These are phyloP conservation scores for Geranomyces michiganensis DNA, from an alignment of 192 early-diverging fungal species.

Conservation along the genomic window DNA sequence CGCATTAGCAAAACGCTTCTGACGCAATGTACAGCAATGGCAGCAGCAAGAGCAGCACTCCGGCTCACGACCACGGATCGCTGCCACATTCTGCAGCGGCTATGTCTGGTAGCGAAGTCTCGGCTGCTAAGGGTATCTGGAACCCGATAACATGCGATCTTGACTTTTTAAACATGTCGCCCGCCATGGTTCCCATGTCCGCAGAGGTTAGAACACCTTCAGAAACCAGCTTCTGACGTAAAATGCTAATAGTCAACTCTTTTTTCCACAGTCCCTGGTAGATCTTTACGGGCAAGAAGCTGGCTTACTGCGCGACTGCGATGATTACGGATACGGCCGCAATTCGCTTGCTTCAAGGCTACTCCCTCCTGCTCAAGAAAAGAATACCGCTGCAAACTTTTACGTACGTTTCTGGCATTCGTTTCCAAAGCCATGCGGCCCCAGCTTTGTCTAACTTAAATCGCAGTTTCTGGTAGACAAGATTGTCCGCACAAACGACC, in stretches of 20 bases:
- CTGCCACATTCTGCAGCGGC: background rate
- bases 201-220: constrained; percentile 20
- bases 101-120: background rate
- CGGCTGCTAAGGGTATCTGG: constrained; percentile 15
- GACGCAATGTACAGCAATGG: constrained; percentile 32
- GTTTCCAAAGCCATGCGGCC: background rate
- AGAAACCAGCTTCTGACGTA: background rate
- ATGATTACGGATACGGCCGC: constrained; percentile 17
- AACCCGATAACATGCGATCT: constrained; percentile 28
- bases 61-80: constrained; percentile 1
- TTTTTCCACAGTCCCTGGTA: constrained; percentile 5
- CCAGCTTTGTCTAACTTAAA: background rate
- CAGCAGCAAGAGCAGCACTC: constrained; percentile 33
- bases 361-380: constrained; percentile 23
- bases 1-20: constrained; percentile 4
- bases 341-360: constrained; percentile 15
- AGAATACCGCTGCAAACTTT: constrained; percentile 33
- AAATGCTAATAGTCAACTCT: background rate
- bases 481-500: constrained; percentile 72
- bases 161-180: constrained; percentile 30
- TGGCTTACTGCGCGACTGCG: background rate
- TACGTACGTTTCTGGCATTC: constrained; percentile 18
- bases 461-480: constrained; percentile 65
- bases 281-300: constrained; percentile 3
- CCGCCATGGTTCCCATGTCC: constrained; percentile 28